Percentiles rank a stretch among this genome's conserved stretches.
Conservation (phyloP, 1,139 yeast species). For the Komagataea norvegica region DNA sequence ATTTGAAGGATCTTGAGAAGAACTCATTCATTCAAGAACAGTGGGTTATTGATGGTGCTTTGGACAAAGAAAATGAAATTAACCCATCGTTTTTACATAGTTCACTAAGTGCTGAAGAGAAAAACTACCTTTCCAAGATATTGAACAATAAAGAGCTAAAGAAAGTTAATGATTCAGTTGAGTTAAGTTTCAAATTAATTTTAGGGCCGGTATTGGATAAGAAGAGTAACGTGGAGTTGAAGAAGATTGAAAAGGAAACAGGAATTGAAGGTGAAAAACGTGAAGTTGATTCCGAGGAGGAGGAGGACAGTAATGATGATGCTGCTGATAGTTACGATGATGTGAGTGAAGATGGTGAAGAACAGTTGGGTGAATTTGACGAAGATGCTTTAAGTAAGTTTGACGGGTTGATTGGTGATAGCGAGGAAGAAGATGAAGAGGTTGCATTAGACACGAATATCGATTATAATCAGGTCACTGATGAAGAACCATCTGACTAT, state of each 20-base stretch:
- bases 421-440: conserved; percentile 45
- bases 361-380: conserved; percentile 21
- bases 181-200: conserved; percentile 54
- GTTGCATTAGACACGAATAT: conserved; percentile 34
- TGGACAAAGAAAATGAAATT: conserved; percentile 12
- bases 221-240: conserved; percentile 26
- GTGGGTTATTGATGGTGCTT: conserved; percentile 17
- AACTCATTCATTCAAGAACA: conserved; percentile 16
- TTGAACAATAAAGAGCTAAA: conserved; percentile 56
- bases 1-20: conserved; percentile 11
- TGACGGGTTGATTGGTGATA: conserved; percentile 49
- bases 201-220: conserved; percentile 54
- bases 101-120: conserved; percentile 15
- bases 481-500: conserved; percentile 46
- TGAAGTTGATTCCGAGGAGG: conserved; percentile 27
- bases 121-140: conserved; percentile 39
- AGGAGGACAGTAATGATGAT: conserved; percentile 22
- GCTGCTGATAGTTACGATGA: conserved; percentile 22
- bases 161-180: conserved; percentile 43
- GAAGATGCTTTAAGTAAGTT: conserved; percentile 38
- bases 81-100: conserved; percentile 23
- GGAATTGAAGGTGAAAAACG: conserved; percentile 21
- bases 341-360: conserved; percentile 27
- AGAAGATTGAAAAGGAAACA: conserved; percentile 19
- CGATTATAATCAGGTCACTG: conserved; percentile 58